Evolutionary conservation across 176 grass and related monocot species (phyloP).

Genomic region (Urochloa ruziziensis): DNA sequence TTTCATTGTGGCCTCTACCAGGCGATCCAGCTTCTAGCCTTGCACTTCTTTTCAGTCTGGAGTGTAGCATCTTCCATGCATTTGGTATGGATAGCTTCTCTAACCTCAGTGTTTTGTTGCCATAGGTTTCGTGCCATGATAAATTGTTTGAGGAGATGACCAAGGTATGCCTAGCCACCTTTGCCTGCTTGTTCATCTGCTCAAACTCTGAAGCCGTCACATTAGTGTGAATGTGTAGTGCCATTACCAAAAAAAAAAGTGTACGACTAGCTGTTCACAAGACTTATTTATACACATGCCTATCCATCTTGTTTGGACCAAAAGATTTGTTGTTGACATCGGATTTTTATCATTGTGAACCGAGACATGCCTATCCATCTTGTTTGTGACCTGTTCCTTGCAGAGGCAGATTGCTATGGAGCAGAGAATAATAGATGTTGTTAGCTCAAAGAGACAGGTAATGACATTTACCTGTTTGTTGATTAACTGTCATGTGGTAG

Average conservation of each 20-base stretch:
- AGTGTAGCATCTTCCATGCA: background rate
- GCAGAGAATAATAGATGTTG: constrained; percentile 38
- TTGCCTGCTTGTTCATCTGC: background rate
- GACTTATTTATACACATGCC: background rate
- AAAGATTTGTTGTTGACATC: background rate
- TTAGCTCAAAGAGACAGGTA: constrained; percentile 64
- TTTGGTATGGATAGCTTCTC: background rate
- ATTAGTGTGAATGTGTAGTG: background rate
- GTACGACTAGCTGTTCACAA: background rate
- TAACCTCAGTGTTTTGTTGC: constrained; percentile 3
- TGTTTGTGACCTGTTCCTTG: constrained; percentile 15
- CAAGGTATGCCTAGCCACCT: constrained; percentile 39
- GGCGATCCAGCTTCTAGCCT: background rate
- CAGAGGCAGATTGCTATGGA: constrained; percentile 35
- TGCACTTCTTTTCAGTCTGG: background rate
- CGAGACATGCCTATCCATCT: background rate
- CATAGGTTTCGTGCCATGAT: constrained; percentile 35
- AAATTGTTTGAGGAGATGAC: constrained; percentile 23
- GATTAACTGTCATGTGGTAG: background rate
- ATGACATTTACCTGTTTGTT: background rate
- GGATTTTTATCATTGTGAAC: background rate
- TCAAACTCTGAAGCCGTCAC: background rate
- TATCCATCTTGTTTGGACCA: background rate
- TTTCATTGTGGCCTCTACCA: background rate
- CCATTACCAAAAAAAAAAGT: background rate